Evolutionary conservation across 768 basidiomycete species (phyloP), one percentile per base, ranked within the genome.

Genomic region (Tulasnella sp.): DNA sequence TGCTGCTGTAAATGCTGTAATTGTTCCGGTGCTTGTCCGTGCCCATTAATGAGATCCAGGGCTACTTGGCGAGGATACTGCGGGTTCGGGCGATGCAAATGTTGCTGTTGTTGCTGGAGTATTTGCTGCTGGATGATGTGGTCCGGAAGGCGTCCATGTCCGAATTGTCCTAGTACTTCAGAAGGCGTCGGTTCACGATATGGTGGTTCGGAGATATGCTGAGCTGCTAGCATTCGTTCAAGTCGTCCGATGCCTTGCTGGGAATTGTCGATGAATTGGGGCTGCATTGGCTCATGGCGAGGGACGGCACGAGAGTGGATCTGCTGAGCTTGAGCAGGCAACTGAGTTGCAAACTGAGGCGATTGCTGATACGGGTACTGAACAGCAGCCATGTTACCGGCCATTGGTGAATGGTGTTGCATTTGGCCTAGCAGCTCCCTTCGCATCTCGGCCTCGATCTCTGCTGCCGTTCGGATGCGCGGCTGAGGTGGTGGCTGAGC

Each of bases 401-500:
- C 39, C 39, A 69, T 69, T 2, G 39, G 68, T 40, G 68, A 40
- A 11, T 29, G 54, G 29, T 58, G 54, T 58, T 58, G 54, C 54
- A 58, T 58, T 29, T 58, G 54, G 29, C 54, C 54, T 58, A 58
- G 22, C 54, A 58, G 22, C 8, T 58, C 54, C 54, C 71, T 39
- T 68, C 74, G 68, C n/a, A 76, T 93, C 82, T 95, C 93, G 3
- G 89, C 88, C 80, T 95, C 93, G 77, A 95, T 90, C 79, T 95
- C 93, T 79, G 92, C 90, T 36, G 94, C 81, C 0, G 92, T 93
- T 25, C 89, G 89, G 12, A 86, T 85, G 42, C 86, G 85, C 6
- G 80, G n/a, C 40, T 76, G 69, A 40, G 78, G 39, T 34, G 67
- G 36, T 37, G 34, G 38, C 5, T 67, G 49, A 54, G 38, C 36